phyloP scores from a whole-genome alignment of 768 basidiomycete genomes.

The Rubroboletus satanas region DNA sequence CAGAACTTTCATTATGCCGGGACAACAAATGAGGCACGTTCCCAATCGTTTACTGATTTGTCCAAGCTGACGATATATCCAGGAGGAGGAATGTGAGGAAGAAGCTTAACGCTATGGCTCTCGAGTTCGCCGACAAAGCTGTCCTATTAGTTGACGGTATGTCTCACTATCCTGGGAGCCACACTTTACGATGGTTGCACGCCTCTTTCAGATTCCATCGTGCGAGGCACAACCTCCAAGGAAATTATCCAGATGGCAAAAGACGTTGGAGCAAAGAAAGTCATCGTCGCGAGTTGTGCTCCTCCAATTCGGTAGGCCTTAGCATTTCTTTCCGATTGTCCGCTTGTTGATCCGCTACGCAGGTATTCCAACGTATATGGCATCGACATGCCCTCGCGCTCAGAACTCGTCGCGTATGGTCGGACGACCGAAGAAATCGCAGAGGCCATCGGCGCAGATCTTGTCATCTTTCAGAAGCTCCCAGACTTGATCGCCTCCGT shows the following conservation, averaged over 20 bases:
- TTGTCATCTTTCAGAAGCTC: slow-evolving; percentile 93
- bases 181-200: neutral
- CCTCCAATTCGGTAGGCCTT: slow-evolving; percentile 80
- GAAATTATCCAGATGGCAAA: slow-evolving; percentile 99
- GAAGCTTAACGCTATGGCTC: slow-evolving; percentile 97
- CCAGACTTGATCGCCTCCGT: slow-evolving; percentile 85
- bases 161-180: slow-evolving; percentile 11
- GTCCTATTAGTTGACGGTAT: slow-evolving; percentile 94
- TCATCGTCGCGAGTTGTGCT: slow-evolving; percentile 95
- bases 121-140: slow-evolving; percentile 89
- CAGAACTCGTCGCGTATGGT: slow-evolving; percentile 84
- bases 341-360: slow-evolving; percentile 1
- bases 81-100: slow-evolving; percentile 92
- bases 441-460: slow-evolving; percentile 83
- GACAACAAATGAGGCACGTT: slow-evolving; percentile 83
- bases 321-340: neutral
- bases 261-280: slow-evolving; percentile 94
- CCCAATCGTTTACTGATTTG: neutral
- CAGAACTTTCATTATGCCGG: slow-evolving; percentile 99
- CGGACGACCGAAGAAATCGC: slow-evolving; percentile 73
- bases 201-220: slow-evolving; percentile 78
- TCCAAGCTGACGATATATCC: slow-evolving; percentile 5
- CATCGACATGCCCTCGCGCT: slow-evolving; percentile 98
- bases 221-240: slow-evolving; percentile 96
- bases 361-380: slow-evolving; percentile 96